Base-by-base conservation (phyloP, 768 basidiomycete species). In the Baorangia bicolor region DNA sequence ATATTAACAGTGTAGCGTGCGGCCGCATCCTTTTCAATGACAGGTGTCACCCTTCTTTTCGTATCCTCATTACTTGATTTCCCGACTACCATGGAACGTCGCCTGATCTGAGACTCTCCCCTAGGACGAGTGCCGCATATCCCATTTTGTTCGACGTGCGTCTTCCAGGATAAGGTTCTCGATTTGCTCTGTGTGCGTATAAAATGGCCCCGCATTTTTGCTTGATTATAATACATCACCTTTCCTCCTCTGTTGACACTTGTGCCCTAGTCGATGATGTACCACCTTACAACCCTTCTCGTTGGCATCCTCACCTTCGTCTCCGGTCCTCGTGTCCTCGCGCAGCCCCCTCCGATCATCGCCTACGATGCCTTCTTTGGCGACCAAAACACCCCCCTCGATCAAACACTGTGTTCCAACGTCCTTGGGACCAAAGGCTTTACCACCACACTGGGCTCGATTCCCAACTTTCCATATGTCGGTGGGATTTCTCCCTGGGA, bases 281-380 rank as follows among this genome's bases (percentile, higher is more conserved):
- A 61, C 51, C 39, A 37, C 61, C 51, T 64, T 30, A 33, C 64
- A 37, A 49, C 58, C 5, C 40, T 61, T n/a, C 11, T 68, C 45
- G 38, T 58, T 39, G 5, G 57, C 34, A 18, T 60, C 52, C 51
- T 66, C 35, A 14, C 62, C 14, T 39, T 64, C 1, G 18, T 41
- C 49, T 54, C 64, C 31, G 51, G 49, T 39, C 62, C 67, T 16
- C 45, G 56, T 33, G 62, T 58, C 48, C 47, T 56, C 48, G 63
- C 70, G 11, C 65, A 69, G 57, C 55, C 57, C 3, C 5, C 48
- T 28, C 28, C 53, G 39, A 67, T 70, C 5, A 70, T 78, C 43
- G 61, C 75, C 10, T 78, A 68, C 40, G 78, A 79, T 64, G 39
- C 35, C 23, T 66, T 51, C 9, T 78, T 77, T 54, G 77, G 74